A percentile compares a stretch with the other conserved stretches of the same genome.
phyloP scores from a whole-genome alignment of 2,329 filamentous ascomycete genomes.

The Ophiostoma piceae region DNA sequence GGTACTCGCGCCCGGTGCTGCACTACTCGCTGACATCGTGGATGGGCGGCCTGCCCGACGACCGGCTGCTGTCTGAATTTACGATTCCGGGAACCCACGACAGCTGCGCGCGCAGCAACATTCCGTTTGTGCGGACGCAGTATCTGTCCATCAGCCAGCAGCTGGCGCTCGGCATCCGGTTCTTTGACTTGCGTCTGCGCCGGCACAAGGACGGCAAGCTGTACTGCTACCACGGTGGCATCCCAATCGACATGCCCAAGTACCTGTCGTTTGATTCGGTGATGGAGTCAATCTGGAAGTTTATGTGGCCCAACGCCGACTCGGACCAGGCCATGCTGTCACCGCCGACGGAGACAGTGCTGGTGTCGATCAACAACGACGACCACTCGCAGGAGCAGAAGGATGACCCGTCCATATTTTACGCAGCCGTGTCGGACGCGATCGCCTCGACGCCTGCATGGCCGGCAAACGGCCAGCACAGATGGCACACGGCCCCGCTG shows the following conservation, averaged over 20 bases:
- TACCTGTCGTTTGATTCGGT: conserved; percentile 56
- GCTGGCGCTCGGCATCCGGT: conserved; percentile 65
- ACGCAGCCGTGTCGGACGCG: conserved; percentile 50
- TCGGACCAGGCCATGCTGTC: not conserved
- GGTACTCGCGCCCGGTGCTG: conserved; percentile 36
- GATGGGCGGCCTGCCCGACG: conserved; percentile 58
- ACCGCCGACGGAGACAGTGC: conserved; percentile 59
- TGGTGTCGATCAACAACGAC: conserved; percentile 66
- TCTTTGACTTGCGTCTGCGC: conserved; percentile 57
- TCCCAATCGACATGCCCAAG: conserved; percentile 63
- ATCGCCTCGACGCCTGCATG: conserved; percentile 38
- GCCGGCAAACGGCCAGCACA: conserved; percentile 33
- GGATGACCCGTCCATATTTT: conserved; percentile 37
- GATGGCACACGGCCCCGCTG: conserved; percentile 57
- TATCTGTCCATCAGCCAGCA: conserved; percentile 57
- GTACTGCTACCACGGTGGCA: conserved; percentile 64
- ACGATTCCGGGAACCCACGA: conserved; percentile 72
- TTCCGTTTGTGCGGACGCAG: conserved; percentile 67
- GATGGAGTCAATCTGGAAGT: conserved; percentile 53
- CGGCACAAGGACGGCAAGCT: conserved; percentile 44
- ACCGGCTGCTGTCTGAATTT: conserved; percentile 54
- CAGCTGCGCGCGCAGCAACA: conserved; percentile 42
- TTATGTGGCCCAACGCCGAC: conserved; percentile 47
- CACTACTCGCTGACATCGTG: conserved; percentile 45
- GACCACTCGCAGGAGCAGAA: conserved; percentile 57